phyloP scores from a whole-genome alignment of 345 rosid genomes.

The Melastoma malabathricum region DNA sequence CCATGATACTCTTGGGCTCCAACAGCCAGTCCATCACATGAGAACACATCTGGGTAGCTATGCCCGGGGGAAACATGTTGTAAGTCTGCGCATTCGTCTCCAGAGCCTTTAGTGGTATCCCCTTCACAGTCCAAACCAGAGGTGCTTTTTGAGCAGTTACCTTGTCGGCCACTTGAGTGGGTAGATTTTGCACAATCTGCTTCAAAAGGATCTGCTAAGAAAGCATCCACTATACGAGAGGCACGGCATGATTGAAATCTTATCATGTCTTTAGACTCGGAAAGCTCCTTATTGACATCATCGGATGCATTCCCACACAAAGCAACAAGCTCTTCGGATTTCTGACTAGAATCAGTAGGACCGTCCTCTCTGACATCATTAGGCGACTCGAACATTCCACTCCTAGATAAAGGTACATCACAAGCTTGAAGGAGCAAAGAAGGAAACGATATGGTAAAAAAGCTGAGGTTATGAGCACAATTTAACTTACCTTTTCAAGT shows the following conservation, averaged over 20 bases:
- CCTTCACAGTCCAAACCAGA: constrained; percentile 7
- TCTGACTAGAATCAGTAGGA: constrained; percentile 5
- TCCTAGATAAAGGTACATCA: constrained; percentile 15
- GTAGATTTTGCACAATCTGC: constrained; percentile 20
- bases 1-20: constrained; percentile 9
- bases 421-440: neutral
- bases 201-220: constrained; percentile 26
- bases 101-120: neutral
- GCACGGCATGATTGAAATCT: constrained; percentile 21
- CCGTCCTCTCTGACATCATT: constrained; percentile 10
- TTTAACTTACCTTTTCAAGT: constrained; percentile 21
- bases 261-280: constrained; percentile 7
- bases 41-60: constrained; percentile 5
- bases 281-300: constrained; percentile 6
- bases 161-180: constrained; percentile 1
- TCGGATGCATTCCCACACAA: constrained; percentile 4
- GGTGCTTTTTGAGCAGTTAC: constrained; percentile 5
- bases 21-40: constrained; percentile 2
- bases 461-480: too few relatives aligned
- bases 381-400: constrained; percentile 10
- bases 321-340: constrained; percentile 8
- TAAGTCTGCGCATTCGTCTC: constrained; percentile 4
- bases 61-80: constrained; percentile 4
- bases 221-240: constrained; percentile 24
- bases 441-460: neutral